Evolutionary conservation across 225 moss, liverwort and hornwort species (phyloP), one percentile per base, ranked within the genome.

Genomic region (Pseudoscleropodium purum): DNA sequence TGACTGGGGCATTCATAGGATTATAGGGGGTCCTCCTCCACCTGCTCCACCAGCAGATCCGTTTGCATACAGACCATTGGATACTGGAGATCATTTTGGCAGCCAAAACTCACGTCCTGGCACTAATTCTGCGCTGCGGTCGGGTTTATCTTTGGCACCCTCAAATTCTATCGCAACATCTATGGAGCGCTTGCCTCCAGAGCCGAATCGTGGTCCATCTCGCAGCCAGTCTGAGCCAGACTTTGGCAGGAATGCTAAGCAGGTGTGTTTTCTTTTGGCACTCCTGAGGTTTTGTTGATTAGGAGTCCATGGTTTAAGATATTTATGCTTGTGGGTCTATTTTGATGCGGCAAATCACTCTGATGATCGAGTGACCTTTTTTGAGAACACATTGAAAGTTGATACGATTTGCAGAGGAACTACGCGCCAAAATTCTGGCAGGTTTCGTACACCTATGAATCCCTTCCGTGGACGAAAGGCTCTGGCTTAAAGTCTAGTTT

Each of bases 161-260:
- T 97, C 97, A 64, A 95, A 95, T 81, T 99, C 99, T 65, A 93
- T 94, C 52, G 92, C 93, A 77, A 86, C 90, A 62, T 93, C 95
- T 62, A 91, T 97, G 91, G 96, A 97, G 91, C 96, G 97, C 82
- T 87, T 99, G 87, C 93, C 93, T 83, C 92, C 94, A 62, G 95
- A 94, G 84, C 77, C 93, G 82, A 94, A 91, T 82, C 94, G 95
- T 52, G 91, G 89, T 65, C 95, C 97, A 69, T 90, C 93, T 90
- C 93, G 97, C 88, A 99, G 97, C 88, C 95, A 94, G 63, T 99
- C 99, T 85, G 97, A 95, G 91, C 99, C 99, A 49, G 97, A 99
- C 91, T 99, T 99, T 90, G 96, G 97, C 87, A 91, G 93, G 91
- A 94, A 95, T 85, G 91, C 94, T 30, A 97, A 94, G 95, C 95